A percentile compares a stretch with the other conserved stretches of the same genome.
Evolutionary conservation across 164 flowering plant genomes (phyloP).

Genomic region (Tinospora cordifolia): DNA sequence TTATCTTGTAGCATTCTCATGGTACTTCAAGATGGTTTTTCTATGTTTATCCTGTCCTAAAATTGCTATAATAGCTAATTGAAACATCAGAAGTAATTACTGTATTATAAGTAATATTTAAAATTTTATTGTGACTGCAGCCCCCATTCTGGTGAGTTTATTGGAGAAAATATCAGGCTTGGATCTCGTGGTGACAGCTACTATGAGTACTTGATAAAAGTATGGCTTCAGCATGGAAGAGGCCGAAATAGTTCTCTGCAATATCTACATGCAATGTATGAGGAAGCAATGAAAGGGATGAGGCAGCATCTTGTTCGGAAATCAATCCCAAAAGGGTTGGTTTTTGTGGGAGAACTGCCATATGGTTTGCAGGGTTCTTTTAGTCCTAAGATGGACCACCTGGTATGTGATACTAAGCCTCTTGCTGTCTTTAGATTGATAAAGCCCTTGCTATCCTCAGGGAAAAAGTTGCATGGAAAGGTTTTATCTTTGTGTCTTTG

Average conservation of each 20-base stretch:
- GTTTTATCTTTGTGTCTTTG: too few relatives aligned
- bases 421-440: too few relatives aligned
- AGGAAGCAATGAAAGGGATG: constrained; percentile 94
- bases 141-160: constrained; percentile 77
- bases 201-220: constrained; percentile 90
- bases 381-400: constrained; percentile 97
- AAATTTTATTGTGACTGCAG: constrained; percentile 37
- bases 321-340: constrained; percentile 74
- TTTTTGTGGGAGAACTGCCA: constrained; percentile 95
- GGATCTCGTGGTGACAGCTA: constrained; percentile 99
- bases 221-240: constrained; percentile 81
- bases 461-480: too few relatives aligned
- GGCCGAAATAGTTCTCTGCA: constrained; percentile 32
- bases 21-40: not conserved
- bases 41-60: not conserved
- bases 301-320: constrained; percentile 74
- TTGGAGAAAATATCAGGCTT: constrained; percentile 84
- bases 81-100: not conserved
- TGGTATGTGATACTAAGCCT: constrained; percentile 53
- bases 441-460: too few relatives aligned
- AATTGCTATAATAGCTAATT: not conserved
- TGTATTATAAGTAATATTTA: not conserved
- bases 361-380: constrained; percentile 58
- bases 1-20: not conserved
- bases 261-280: constrained; percentile 79